Conservation (phyloP, 768 basidiomycete genomes). For the Neoboletus magnificus region DNA sequence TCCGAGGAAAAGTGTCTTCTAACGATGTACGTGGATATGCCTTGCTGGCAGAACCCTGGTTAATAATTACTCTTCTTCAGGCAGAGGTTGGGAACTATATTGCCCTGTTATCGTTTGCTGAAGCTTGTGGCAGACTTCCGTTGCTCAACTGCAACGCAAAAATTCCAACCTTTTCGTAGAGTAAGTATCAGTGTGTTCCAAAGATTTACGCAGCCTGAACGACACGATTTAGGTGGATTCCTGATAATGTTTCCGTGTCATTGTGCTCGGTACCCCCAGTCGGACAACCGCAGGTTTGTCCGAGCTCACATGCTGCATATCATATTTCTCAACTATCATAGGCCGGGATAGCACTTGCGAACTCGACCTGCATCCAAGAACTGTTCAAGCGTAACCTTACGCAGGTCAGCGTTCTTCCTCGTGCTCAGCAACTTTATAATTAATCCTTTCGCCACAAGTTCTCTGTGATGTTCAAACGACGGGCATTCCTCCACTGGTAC, state of each 20-base stretch:
- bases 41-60: neutral
- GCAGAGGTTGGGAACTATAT: constrained; percentile 45
- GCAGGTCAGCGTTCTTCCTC: constrained; percentile 40
- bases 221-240: constrained; percentile 64
- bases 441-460: constrained; percentile 46
- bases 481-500: constrained; percentile 90
- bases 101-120: constrained; percentile 6
- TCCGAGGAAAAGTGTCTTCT: constrained; percentile 78
- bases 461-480: constrained; percentile 74
- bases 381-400: constrained; percentile 71
- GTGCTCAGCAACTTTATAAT: neutral
- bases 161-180: constrained; percentile 78
- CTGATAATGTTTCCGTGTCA: constrained; percentile 84
- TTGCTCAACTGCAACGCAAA: constrained; percentile 71
- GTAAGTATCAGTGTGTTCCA: constrained; percentile 37
- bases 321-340: constrained; percentile 26
- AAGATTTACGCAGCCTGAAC: constrained; percentile 1
- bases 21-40: constrained; percentile 58
- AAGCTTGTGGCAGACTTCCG: constrained; percentile 48
- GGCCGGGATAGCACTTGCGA: constrained; percentile 69
- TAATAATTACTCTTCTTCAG: constrained; percentile 29
- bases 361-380: constrained; percentile 84
- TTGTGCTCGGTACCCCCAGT: constrained; percentile 82
- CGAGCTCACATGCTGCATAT: neutral
- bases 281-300: constrained; percentile 63